Evolutionary conservation across 148 eudicot genomes (phyloP).

Genomic region (Polygonum aviculare): DNA sequence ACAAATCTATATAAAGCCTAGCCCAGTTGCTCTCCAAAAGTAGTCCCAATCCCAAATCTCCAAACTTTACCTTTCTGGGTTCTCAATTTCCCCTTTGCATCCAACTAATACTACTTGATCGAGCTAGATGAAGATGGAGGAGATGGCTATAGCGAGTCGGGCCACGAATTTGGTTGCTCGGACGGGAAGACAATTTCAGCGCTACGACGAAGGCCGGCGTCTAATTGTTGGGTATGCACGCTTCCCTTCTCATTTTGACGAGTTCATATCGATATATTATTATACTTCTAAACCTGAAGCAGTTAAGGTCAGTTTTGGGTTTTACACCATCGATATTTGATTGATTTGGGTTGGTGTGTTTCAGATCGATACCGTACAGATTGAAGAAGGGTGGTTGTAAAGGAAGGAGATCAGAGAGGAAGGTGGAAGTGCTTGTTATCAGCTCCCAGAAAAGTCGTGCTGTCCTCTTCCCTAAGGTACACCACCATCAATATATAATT

Average conservation of each 20-base stretch:
- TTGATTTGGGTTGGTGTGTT: not conserved
- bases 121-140: too few relatives aligned
- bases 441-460: conserved; percentile 46
- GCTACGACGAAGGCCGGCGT: conserved; percentile 36
- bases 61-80: too few relatives aligned
- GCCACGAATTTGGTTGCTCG: conserved; percentile 27
- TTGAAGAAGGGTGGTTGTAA: not conserved
- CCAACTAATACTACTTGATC: too few relatives aligned
- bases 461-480: conserved; percentile 65
- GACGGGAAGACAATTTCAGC: conserved; percentile 46
- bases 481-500: too few relatives aligned
- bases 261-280: too few relatives aligned
- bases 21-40: too few relatives aligned
- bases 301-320: too few relatives aligned
- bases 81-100: too few relatives aligned
- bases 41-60: too few relatives aligned
- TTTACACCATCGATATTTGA: too few relatives aligned
- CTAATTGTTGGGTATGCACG: conserved; percentile 39
- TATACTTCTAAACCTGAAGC: too few relatives aligned
- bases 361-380: conserved; percentile 22
- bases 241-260: not conserved
- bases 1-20: too few relatives aligned
- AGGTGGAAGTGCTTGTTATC: conserved; percentile 50
- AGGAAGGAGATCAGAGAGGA: not conserved
- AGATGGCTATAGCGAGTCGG: not conserved